Evolutionary conservation across 345 rosid species (phyloP), one percentile per base, ranked within the genome.

Genomic region (Eucalyptus marginata): DNA sequence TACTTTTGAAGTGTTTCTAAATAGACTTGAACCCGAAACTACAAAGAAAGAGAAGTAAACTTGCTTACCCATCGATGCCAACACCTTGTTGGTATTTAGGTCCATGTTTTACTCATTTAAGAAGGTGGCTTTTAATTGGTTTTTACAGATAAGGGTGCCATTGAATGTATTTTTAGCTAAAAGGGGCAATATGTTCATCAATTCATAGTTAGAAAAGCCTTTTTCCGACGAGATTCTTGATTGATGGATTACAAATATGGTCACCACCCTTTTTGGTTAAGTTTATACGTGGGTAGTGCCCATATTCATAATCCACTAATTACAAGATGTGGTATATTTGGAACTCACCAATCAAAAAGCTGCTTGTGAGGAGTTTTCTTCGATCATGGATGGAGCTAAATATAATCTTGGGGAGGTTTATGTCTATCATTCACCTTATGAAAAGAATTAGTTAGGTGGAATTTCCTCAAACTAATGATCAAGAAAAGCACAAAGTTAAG

Each of bases 11-110:
- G 4, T 68, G 43, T 68, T 68, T 20, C 13, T 3, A 33, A 9
- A 10, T 8, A 3, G 7, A 71, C 25, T 71, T 71, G 25, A 33
- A 17, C 4, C 0, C 4, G 2, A 33, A 6, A 17, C 1, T 5
- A 36, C 2, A 17, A 1, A 10, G 7, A 71, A 33, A 7, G n/a
- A 18, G 2, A 20, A 71, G 1, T 43, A 71, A 33, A 5, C 81
- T 33, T 20, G 13, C 13, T 33, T 11, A 17, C 18, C 81, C 81
- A 71, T 33, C 4, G 1, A 33, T 8, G 22, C 43, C 6, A 16
- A 31, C 40, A 17, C 22, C 1, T 31, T 68, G 44, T 68, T 16
- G 80, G 44, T 68, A 17, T 33, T 33, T 17, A 8, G 25, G 81
- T 40, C 44, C 25, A 71, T 33, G 80, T 33, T 71, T 18, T 71